Evolutionary conservation across 2,329 filamentous ascomycete genomes (phyloP), one percentile per base, ranked within the genome.

Genomic region (Diaporthe capsici): DNA sequence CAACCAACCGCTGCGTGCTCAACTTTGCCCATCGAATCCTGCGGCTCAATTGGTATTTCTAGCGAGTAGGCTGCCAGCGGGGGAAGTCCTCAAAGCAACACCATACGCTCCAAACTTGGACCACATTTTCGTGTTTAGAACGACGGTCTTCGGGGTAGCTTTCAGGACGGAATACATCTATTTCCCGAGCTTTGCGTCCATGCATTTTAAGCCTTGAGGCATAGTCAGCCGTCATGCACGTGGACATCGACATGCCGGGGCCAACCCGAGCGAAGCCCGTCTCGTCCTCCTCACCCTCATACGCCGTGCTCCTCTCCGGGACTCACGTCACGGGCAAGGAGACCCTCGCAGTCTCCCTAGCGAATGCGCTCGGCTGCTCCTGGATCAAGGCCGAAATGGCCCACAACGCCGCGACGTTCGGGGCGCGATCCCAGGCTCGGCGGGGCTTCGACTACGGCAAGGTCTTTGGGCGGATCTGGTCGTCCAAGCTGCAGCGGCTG

Each of bases 231-330:
- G 13, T 25, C 42, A 65, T 51, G 44, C 63, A 53, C 22, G 13
- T 39, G 8, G 44, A 68, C 47, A 53, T 68, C 31, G 28, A 31
- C 28, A 51, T 67, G 42, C 47, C 47, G 13, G 47, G 22, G 7
- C 63, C 13, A 28, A 25, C 28, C 15, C 31, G 22, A 17, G 31
- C 8, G 12, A n/a, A 22, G 3, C 6, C 31, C 22, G 13, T 31
- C 31, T 51, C 61, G 8, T 17, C 44, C 12, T 51, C 39, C 42
- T 31, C 25, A 12, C 61, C 60, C 17, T 25, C 51, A 28, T 74
- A 72, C 42, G 75, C 63, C 57, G 73, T 76, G 51, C 73, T 73
- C 49, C 72, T 68, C 3, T 53, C 44, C 49, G 60, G 72, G 28
- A 75, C 68, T 10, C 68, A 60, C 51, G 68, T 71, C 51, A 71